Percentiles rank a stretch among this genome's conserved stretches.
phyloP scores from a whole-genome alignment of 2,329 filamentous ascomycete species.

The Aspergillus piperis region DNA sequence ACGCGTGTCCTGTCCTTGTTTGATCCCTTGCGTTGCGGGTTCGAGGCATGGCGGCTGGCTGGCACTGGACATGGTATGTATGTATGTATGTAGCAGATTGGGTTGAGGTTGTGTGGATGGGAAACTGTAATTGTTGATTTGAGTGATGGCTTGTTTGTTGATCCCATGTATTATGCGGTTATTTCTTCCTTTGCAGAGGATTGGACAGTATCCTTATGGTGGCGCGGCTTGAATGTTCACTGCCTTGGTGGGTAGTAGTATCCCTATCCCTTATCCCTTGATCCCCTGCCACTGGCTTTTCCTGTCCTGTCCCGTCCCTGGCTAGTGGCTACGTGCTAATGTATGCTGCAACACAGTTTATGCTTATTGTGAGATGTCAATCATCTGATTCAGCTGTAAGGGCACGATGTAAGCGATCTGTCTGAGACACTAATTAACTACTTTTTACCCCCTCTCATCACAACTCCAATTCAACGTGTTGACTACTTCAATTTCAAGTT shows the following conservation, averaged over 20 bases:
- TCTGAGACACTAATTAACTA: too few species aligned
- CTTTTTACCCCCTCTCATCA: too few species aligned
- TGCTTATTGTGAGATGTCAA: not conserved
- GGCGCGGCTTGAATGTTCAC: not conserved
- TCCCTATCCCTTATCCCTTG: not conserved
- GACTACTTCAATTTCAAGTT: slow-evolving; percentile 18
- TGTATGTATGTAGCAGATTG: not conserved
- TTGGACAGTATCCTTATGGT: not conserved
- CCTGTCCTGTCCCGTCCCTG: too few species aligned
- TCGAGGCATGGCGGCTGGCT: not conserved
- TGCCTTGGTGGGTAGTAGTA: too few species aligned
- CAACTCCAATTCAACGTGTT: too few species aligned
- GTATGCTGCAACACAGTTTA: not conserved
- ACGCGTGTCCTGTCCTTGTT: not conserved
- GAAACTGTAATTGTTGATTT: not conserved
- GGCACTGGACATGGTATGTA: not conserved
- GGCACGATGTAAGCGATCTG: too few species aligned
- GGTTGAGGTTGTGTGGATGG: not conserved
- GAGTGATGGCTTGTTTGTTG: too few species aligned
- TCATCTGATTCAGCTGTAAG: not conserved
- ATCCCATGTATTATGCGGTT: too few species aligned
- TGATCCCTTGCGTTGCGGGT: not conserved
- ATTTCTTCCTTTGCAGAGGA: not conserved
- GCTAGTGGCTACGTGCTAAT: not conserved
- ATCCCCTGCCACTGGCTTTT: not conserved